phyloP scores from a whole-genome alignment of 352 stramenopile species.

The Globisporangium canariense region DNA sequence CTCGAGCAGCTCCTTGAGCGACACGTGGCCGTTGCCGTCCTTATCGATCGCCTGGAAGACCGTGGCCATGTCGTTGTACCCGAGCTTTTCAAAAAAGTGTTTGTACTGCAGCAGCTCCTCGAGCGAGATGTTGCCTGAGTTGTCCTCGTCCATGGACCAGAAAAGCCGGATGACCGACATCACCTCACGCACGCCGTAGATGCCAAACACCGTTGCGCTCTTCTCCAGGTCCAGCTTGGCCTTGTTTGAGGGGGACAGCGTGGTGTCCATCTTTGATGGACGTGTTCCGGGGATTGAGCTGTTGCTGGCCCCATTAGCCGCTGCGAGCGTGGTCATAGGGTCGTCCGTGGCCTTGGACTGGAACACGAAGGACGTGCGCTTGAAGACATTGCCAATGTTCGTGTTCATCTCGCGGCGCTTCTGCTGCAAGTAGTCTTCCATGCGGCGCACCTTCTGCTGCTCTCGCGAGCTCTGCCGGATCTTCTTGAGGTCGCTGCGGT shows the following conservation, averaged over 20 bases:
- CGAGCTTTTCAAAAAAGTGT: conserved; percentile 62
- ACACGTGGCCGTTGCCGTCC: conserved; percentile 52
- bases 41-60: conserved; percentile 74
- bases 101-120: conserved; percentile 53
- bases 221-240: conserved; percentile 24
- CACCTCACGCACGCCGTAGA: conserved; percentile 64
- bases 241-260: neutral
- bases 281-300: neutral
- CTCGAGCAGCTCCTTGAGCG: conserved; percentile 53
- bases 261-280: neutral
- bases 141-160: conserved; percentile 67
- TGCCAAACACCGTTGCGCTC: conserved; percentile 46
- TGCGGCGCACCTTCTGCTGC: conserved; percentile 51
- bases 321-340: conserved; percentile 3
- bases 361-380: conserved; percentile 53
- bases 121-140: conserved; percentile 54
- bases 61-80: conserved; percentile 53
- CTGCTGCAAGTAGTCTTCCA: conserved; percentile 71
- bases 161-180: conserved; percentile 78
- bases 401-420: conserved; percentile 63
- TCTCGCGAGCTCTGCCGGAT: conserved; percentile 28
- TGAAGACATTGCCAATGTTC: conserved; percentile 71
- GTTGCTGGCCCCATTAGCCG: neutral
- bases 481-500: conserved; percentile 31
- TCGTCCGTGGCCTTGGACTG: conserved; percentile 19